Conservation (phyloP, 805 yeast genomes). For the Lipomyces anomalus region DNA sequence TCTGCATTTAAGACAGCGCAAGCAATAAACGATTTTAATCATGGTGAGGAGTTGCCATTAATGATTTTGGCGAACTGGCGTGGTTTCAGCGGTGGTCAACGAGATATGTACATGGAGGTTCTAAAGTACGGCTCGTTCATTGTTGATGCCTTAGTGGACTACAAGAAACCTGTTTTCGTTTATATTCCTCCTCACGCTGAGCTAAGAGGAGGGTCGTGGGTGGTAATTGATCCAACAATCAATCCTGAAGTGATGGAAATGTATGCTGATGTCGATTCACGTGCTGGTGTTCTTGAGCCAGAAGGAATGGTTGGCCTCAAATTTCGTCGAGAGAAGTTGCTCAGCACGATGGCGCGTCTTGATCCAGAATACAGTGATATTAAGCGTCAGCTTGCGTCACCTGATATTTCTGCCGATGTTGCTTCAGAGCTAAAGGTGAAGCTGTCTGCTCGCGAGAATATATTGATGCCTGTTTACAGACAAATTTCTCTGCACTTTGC, state of each 20-base stretch:
- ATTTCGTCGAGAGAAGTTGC: constrained; percentile 86
- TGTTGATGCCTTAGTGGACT: constrained; percentile 94
- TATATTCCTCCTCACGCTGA: constrained; percentile 99
- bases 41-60: constrained; percentile 96
- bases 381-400: constrained; percentile 51
- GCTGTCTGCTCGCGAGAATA: constrained; percentile 71
- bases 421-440: constrained; percentile 58
- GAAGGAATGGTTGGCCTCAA: constrained; percentile 99
- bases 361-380: constrained; percentile 69
- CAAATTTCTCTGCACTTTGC: constrained; percentile 95
- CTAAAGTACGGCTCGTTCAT: constrained; percentile 94
- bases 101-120: constrained; percentile 98
- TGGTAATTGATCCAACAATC: constrained; percentile 97
- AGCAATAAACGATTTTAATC: constrained; percentile 94
- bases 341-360: constrained; percentile 85
- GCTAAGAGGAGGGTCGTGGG: constrained; percentile 99
- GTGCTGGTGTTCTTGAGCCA: constrained; percentile 98
- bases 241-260: constrained; percentile 97
- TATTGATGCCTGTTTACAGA: constrained; percentile 77
- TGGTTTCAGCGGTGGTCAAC: constrained; percentile 99
- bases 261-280: constrained; percentile 93
- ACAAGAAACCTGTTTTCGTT: constrained; percentile 93
- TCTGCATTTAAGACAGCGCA: constrained; percentile 99
- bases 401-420: constrained; percentile 54
- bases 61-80: constrained; percentile 99